These are phyloP conservation scores for Exophiala xenobiotica DNA, from an alignment of 2,329 filamentous ascomycete species.

Conservation along the genomic window DNA sequence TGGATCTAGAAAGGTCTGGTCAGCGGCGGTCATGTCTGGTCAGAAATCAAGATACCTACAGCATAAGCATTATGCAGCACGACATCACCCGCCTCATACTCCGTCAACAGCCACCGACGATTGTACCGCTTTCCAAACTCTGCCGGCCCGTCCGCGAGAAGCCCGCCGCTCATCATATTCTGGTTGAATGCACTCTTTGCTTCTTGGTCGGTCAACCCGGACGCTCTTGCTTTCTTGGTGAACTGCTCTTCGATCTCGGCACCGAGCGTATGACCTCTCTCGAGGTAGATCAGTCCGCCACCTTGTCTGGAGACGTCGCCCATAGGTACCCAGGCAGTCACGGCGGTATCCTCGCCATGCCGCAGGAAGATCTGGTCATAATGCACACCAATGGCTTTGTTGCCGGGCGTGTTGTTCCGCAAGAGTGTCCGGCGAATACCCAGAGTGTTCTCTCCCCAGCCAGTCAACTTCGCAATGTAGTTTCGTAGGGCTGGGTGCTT, in stretches of 20 bases:
- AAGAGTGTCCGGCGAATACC: slow-evolving; percentile 51
- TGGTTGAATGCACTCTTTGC: slow-evolving; percentile 54
- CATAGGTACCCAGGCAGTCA: slow-evolving; percentile 60
- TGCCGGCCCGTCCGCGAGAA: slow-evolving; percentile 53
- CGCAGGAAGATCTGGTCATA: slow-evolving; percentile 61
- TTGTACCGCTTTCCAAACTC: slow-evolving; percentile 46
- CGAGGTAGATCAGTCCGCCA: slow-evolving; percentile 60
- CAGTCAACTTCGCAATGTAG: slow-evolving; percentile 54
- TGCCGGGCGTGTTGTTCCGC: slow-evolving; percentile 57
- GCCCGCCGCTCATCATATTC: slow-evolving; percentile 59
- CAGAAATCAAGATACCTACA: slow-evolving; percentile 29
- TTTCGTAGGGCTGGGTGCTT: slow-evolving; percentile 51
- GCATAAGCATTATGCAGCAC: slow-evolving; percentile 44
- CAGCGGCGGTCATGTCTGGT: background rate
- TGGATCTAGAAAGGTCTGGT: slow-evolving; percentile 50
- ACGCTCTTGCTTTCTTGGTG: slow-evolving; percentile 47
- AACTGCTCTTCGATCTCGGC: slow-evolving; percentile 53
- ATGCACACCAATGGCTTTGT: slow-evolving; percentile 60
- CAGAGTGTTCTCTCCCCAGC: slow-evolving; percentile 54
- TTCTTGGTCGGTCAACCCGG: slow-evolving; percentile 55
- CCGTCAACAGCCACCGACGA: slow-evolving; percentile 52
- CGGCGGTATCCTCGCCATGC: slow-evolving; percentile 54
- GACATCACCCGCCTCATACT: slow-evolving; percentile 56
- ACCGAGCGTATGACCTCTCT: slow-evolving; percentile 51
- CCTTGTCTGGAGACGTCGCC: slow-evolving; percentile 55